Conservation (phyloP, 129 eudicot species). For the Flaveria brownii region DNA sequence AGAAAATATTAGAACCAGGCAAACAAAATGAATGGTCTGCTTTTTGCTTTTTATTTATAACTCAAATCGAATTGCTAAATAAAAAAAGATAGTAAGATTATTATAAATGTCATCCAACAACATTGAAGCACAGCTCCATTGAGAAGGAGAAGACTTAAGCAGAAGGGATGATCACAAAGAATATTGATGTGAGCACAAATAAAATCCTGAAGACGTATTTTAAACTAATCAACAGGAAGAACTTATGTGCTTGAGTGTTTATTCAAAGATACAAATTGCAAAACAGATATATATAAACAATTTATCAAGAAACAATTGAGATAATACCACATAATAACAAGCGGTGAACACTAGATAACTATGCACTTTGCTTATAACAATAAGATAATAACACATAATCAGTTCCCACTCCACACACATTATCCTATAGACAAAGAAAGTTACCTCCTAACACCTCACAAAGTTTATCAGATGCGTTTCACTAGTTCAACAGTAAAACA, state of each 20-base stretch:
- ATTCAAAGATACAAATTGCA: neutral
- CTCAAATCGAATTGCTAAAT: neutral
- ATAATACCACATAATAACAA: neutral
- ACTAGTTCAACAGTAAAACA: no score
- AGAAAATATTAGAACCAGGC: no score
- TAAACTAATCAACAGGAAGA: conserved; percentile 29
- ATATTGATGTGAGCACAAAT: conserved; percentile 31
- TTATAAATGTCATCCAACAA: conserved; percentile 26
- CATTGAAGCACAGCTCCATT: conserved; percentile 38
- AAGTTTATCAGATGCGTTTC: no score
- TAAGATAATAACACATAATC: neutral
- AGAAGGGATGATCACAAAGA: conserved; percentile 38
- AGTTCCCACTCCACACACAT: neutral
- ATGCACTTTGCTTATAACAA: conserved; percentile 13
- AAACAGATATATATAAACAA: neutral
- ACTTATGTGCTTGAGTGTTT: conserved; percentile 27
- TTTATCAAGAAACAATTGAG: neutral
- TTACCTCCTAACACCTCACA: neutral
- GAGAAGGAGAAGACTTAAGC: conserved; percentile 33
- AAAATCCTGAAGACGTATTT: conserved; percentile 28
- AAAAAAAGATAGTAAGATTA: neutral
- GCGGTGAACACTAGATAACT: neutral
- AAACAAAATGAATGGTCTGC: no score
- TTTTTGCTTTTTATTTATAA: neutral
- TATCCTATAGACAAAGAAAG: neutral